Base-by-base conservation (phyloP, 495 filamentous ascomycete genomes). In the Bryoglossum gracile region DNA sequence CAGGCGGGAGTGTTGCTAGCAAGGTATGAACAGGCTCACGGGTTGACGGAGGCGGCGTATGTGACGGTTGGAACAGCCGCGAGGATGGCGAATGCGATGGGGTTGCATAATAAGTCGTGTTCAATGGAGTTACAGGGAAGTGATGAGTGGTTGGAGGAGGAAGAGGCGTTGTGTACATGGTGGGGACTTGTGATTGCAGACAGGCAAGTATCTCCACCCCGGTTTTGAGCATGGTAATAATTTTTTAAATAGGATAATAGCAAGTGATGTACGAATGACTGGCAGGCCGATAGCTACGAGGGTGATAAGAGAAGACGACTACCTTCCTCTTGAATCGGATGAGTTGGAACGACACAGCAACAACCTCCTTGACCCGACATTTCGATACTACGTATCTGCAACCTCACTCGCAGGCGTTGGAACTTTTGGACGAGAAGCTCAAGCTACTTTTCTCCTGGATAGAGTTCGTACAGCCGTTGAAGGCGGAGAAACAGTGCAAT, bases 401-500 rank as follows among this genome's bases (percentile, higher is more conserved):
- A 49, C 45, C 22, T 25, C 34, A 34, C 41, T 48, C 51, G 53
- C 19, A 6, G 49, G 53, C n/a, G 48, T 58, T 14, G 59, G 59
- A 8, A 49, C 51, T 6, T 68, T 68, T 40, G 56, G 51, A 17
- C 54, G 64, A 3, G 47, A 56, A 16, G 58, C 60, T 1, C 65
- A 68, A 41, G 64, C 64, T 10, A 53, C 57, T 9, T 64, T 57
- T 42, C 59, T 67, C 5, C 37, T 64, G 8, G 64, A 70, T 24
- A 45, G 34, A 43, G 52, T 55, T 6, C n/a, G 22, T 8, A 22
- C 18, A 11, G 33, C 16, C 6, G 35, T 50, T 19, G 46, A 55
- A 23, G 32, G 17, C 13, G 40, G 41, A 4, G 18, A 40, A 14
- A 45, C 40, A 16, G 19, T 14, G 8, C 19, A 48, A 54, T 21